Evolutionary conservation across 306 rosid genomes (phyloP).

Genomic region (Hippophae tibetana): DNA sequence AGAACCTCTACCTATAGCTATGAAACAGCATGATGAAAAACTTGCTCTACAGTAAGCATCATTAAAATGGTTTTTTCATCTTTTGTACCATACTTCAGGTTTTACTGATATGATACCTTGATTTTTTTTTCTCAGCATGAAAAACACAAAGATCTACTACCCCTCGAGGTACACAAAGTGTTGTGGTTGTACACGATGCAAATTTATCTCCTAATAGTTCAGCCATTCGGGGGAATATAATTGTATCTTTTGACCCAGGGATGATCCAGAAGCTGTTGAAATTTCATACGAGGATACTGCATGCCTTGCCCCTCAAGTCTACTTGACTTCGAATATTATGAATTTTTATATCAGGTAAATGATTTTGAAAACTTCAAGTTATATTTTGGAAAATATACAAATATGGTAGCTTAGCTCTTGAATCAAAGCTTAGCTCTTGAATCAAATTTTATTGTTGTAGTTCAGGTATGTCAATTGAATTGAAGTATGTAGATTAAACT

Average conservation of each 20-base stretch:
- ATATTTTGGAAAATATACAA: background rate
- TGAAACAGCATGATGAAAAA: constrained; percentile 34
- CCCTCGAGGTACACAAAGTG: constrained; percentile 62
- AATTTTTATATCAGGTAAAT: constrained; percentile 84
- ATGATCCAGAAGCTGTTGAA: constrained; percentile 76
- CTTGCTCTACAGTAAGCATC: constrained; percentile 44
- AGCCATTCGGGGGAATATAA: constrained; percentile 9
- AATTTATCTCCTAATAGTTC: constrained; percentile 9
- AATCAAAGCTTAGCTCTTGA: background rate
- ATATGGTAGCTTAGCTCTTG: background rate
- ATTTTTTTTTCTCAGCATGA: constrained; percentile 46
- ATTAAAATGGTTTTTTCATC: background rate
- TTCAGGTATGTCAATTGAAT: too few species aligned
- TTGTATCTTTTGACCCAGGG: constrained; percentile 45
- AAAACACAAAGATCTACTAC: constrained; percentile 62
- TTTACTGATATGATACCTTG: constrained; percentile 13
- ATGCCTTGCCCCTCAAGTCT: constrained; percentile 77
- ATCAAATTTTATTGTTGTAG: background rate
- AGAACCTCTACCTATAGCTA: constrained; percentile 30
- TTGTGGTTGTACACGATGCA: too few species aligned
- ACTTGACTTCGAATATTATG: constrained; percentile 79
- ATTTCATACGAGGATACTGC: constrained; percentile 52
- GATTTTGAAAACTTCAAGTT: background rate
- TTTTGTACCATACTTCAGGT: constrained; percentile 5
- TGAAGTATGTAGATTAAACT: too few species aligned